Conservation (phyloP, 768 basidiomycete genomes). For the Xerocomellus amylosporus region DNA sequence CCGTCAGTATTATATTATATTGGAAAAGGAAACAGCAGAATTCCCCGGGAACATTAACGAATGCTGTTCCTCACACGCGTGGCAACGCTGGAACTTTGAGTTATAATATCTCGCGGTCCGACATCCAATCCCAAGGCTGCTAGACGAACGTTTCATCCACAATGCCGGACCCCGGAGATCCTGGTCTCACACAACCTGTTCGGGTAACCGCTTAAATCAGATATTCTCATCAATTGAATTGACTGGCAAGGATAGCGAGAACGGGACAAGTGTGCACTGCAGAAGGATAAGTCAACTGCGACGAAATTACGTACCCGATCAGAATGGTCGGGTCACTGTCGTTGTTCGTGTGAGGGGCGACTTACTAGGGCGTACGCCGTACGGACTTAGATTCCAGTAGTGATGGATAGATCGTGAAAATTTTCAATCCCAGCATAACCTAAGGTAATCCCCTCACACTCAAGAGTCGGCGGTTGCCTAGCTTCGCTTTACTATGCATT, state of each 20-base stretch:
- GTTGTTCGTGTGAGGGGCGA: no score
- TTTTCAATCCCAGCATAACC: no score
- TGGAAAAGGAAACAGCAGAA: constrained; percentile 11
- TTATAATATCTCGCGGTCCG: neutral
- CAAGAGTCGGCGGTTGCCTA: no score
- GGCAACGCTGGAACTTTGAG: constrained; percentile 3
- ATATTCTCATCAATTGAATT: neutral
- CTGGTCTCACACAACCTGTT: neutral
- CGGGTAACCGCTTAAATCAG: neutral
- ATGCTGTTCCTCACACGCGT: constrained; percentile 11
- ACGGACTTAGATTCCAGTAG: no score
- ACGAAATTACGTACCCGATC: no score
- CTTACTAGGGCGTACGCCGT: no score
- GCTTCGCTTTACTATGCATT: no score
- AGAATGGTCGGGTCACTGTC: no score
- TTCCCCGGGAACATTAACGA: constrained; percentile 15
- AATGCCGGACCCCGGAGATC: neutral
- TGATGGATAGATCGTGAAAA: no score
- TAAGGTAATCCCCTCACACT: no score
- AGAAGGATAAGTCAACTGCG: no score
- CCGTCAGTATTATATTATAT: constrained; percentile 17
- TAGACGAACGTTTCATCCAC: constrained; percentile 10
- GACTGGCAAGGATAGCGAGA: no score
- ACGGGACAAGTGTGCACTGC: neutral
- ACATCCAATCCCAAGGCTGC: constrained; percentile 11